Evolutionary conservation across 352 stramenopile species (phyloP).

Genomic region (Globisporangium perplexum): DNA sequence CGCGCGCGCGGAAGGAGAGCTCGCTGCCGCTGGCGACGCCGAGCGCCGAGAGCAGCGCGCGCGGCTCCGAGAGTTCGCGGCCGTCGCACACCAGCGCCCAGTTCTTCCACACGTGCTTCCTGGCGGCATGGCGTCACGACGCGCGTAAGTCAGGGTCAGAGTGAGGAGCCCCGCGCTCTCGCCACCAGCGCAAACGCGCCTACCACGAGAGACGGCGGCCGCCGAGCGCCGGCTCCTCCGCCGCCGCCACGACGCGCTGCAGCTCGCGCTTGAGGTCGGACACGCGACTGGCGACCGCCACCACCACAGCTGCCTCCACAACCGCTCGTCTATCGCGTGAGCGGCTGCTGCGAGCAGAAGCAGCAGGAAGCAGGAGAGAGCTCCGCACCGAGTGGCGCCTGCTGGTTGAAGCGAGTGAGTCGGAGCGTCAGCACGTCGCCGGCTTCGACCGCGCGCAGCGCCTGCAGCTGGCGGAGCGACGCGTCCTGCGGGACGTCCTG

Average conservation of each 20-base stretch:
- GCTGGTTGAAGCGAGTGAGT: constrained; percentile 12
- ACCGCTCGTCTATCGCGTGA: not conserved
- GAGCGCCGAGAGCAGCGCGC: constrained; percentile 4
- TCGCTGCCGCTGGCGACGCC: constrained; percentile 12
- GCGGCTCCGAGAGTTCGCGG: constrained; percentile 10
- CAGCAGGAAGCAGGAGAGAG: not conserved
- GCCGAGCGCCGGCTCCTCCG: not conserved
- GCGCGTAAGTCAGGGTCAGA: not conserved
- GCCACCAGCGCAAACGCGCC: too few species aligned
- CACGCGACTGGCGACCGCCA: constrained; percentile 9
- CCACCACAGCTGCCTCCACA: constrained; percentile 6
- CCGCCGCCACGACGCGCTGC: constrained; percentile 3
- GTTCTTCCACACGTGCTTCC: constrained; percentile 16
- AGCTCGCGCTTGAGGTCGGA: constrained; percentile 7
- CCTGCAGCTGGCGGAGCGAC: constrained; percentile 13
- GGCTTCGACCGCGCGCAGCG: constrained; percentile 7
- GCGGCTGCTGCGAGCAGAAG: not conserved
- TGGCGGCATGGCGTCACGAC: constrained; percentile 2
- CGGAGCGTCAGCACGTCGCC: constrained; percentile 14
- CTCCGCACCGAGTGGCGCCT: constrained; percentile 8
- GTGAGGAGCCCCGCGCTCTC: too few species aligned
- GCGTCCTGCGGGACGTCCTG: constrained; percentile 5
- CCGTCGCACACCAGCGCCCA: constrained; percentile 13
- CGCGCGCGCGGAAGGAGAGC: constrained; percentile 9
- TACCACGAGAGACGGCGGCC: constrained; percentile 14